A percentile compares a stretch with the other conserved stretches of the same genome.
Conservation (phyloP, 2,329 filamentous ascomycete species). For the Penicillium aurantiogriseum region DNA sequence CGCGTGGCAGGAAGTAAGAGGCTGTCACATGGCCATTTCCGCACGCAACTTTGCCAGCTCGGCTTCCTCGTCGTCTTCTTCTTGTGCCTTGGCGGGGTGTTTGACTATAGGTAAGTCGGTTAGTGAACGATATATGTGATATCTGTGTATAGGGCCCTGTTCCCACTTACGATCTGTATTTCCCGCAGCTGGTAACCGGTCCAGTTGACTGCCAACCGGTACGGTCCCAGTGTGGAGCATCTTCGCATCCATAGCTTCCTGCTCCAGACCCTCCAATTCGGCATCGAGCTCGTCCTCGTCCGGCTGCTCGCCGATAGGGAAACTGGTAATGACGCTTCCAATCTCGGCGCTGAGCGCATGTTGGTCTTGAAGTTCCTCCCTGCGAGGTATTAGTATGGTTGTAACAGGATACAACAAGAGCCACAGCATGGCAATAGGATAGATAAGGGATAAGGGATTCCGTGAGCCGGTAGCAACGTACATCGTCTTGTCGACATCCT, state of each 20-base stretch:
- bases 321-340: constrained; percentile 75
- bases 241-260: constrained; percentile 87
- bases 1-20: constrained; percentile 3
- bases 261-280: constrained; percentile 82
- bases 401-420: not conserved
- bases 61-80: constrained; percentile 93
- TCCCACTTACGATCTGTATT: constrained; percentile 71
- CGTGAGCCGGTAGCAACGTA: constrained; percentile 52
- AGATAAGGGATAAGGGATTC: not conserved
- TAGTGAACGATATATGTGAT: constrained; percentile 2
- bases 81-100: constrained; percentile 50
- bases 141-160: not conserved
- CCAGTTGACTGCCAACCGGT: constrained; percentile 74
- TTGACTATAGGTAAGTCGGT: constrained; percentile 35
- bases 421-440: not conserved
- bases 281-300: constrained; percentile 86
- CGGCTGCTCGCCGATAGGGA: constrained; percentile 64
- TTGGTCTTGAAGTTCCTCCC: constrained; percentile 88
- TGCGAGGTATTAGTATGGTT: constrained; percentile 39
- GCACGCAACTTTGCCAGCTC: constrained; percentile 90
- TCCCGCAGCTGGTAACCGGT: constrained; percentile 71
- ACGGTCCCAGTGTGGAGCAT: constrained; percentile 88
- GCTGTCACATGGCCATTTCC: constrained; percentile 86
- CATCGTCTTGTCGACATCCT: constrained; percentile 95
- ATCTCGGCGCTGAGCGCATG: constrained; percentile 94